Evolutionary conservation across 768 basidiomycete species (phyloP), one percentile per base, ranked within the genome.

Genomic region (Boletus patriciae): DNA sequence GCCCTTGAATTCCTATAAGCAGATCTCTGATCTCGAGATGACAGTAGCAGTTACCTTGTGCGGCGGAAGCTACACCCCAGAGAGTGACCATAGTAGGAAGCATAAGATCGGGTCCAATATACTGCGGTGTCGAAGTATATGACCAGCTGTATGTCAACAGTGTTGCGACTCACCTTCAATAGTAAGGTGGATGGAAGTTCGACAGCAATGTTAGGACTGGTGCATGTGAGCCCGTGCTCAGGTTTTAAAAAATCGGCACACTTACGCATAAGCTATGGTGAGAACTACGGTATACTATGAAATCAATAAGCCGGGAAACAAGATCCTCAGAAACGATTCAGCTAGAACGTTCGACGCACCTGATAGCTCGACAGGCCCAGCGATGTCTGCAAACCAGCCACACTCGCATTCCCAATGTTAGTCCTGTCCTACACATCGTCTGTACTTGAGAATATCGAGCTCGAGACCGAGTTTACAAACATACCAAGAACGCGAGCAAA

Each of bases 181-280:
- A 85, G 62, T 33, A 86, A 73, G 60, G 84, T 86, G 6, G 84
- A 80, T 12, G 85, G 85, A 31, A 88, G 69, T 61, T 86, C 83
- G 13, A 83, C 78, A 1, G 72, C 66, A 46, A 84, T 81, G 55
- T 82, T 83, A 0, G 83, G 81, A 6, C 74, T 74, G 34, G 8
- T 15, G 12, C 16, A 43, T 16, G 18, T 60, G 34, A 40, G 27
- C 12, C 15, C 16, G 15, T 37, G 36, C 10, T 3, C 38, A 15
- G 18, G 38, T n/a, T 13, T 3, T 5, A 5, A 18, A 46, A 23
- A 19, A 23, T 41, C 38, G 10, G 52, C 2, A n/a, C 15, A 58
- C 67, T 33, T 7, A 36, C 34, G 12, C 34, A 16, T 16, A 65
- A 16, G 69, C 67, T 3, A 70, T 55, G 1, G 73, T 74, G 38